Percentiles rank a stretch among this genome's conserved stretches.
Conservation (phyloP, 805 yeast genomes). For the Sugiyamaella smithiae region DNA sequence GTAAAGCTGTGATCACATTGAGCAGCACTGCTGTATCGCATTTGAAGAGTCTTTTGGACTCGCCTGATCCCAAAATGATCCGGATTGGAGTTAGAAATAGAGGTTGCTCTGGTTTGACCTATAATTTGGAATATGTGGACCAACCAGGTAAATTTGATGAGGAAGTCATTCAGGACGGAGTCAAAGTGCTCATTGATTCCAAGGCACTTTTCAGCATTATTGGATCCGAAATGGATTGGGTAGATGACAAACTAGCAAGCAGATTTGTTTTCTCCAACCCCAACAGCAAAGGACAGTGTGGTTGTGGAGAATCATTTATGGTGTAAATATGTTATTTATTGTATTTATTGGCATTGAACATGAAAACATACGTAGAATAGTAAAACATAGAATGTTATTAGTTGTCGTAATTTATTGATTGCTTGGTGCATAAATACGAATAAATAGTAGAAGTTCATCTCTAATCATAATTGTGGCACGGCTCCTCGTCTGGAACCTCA, state of each 20-base stretch:
- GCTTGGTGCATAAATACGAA: conserved; percentile 1
- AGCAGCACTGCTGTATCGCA: conserved; percentile 75
- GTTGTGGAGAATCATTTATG: conserved; percentile 99
- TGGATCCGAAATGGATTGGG: conserved; percentile 98
- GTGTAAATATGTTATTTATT: conserved; percentile 45
- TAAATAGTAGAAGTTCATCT: background rate
- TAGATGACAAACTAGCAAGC: conserved; percentile 85
- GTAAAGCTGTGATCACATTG: conserved; percentile 85
- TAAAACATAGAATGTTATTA: too few relatives aligned
- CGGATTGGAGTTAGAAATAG: conserved; percentile 93
- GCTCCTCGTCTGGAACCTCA: conserved; percentile 2
- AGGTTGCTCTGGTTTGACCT: conserved; percentile 95
- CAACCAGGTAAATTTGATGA: conserved; percentile 96
- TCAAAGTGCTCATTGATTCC: conserved; percentile 87
- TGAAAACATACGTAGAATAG: too few relatives aligned
- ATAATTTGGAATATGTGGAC: conserved; percentile 85
- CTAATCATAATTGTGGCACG: conserved; percentile 1
- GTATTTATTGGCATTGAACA: background rate
- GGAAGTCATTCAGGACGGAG: conserved; percentile 86
- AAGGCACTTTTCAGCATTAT: conserved; percentile 94
- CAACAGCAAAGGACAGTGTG: conserved; percentile 96
- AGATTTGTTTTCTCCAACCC: conserved; percentile 93
- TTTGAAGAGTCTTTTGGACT: conserved; percentile 60
- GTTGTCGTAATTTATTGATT: too few relatives aligned
- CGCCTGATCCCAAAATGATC: conserved; percentile 85